Conservation (phyloP, 1,284 basidiomycete species). For the Hymenochaete sp. region DNA sequence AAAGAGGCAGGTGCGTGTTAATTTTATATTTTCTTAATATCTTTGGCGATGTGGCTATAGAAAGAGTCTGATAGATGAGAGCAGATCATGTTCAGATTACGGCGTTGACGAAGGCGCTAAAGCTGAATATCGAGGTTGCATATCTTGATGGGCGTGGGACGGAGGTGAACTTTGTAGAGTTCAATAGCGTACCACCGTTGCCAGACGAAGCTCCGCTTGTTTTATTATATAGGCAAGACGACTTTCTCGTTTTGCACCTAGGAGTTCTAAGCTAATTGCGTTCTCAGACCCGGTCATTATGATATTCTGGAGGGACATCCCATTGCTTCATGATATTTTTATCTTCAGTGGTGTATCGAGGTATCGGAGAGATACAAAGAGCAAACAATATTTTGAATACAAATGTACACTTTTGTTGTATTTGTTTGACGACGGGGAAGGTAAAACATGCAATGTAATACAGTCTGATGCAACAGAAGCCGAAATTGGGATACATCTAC, state of each 20-base stretch:
- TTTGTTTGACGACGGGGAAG: no score
- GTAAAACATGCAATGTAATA: no score
- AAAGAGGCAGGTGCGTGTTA: conserved; percentile 66
- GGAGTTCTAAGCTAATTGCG: not conserved
- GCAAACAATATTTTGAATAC: no score
- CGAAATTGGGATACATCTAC: no score
- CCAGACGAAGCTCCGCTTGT: conserved; percentile 40
- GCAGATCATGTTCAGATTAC: conserved; percentile 78
- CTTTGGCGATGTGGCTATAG: not conserved
- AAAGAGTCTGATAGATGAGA: conserved; percentile 7
- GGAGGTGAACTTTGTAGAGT: conserved; percentile 62
- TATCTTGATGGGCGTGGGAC: conserved; percentile 61
- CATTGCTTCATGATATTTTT: no score
- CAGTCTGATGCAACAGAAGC: no score
- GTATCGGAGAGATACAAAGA: no score
- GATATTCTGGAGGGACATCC: conserved; percentile 44
- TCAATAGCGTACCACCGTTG: conserved; percentile 40
- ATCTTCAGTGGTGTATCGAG: no score
- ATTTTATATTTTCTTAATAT: not conserved
- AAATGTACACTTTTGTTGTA: no score
- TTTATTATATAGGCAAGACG: conserved; percentile 67
- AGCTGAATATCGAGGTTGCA: conserved; percentile 65
- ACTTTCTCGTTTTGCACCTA: not conserved
- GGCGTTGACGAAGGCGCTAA: conserved; percentile 64
- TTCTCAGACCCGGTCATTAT: conserved; percentile 62